Base-by-base conservation (phyloP, 148 eudicot species). In the Polygonum maritimum region DNA sequence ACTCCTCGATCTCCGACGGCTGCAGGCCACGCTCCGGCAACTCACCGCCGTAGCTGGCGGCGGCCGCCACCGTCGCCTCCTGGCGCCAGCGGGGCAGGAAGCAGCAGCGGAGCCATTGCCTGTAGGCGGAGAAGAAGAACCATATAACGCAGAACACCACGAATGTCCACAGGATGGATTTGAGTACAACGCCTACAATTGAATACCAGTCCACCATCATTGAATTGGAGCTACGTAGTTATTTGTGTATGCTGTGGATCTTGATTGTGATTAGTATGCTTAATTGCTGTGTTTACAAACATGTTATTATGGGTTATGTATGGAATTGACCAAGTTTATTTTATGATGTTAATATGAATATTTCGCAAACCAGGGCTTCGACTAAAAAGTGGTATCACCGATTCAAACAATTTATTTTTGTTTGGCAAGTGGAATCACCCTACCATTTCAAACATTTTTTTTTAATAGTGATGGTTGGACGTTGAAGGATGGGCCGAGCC, bases 11-110 rank as follows among this genome's bases (percentile, higher is more conserved):
- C n/a, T 82, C 85, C 22, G 73, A 49, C 2, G 76, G 39, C 26
- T 79, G 85, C 1, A 88, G 82, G 0, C 91, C 91, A 1, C 80
- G 73, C 35, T 73, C n/a, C 0, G 83, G 77, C 3, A 4, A 15
- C n/a, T 18, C 16, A 0, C 4, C 19, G 3, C 19, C 44, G 71
- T 18, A 36, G 1, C 21, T 14, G 11, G 36, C 40, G 9, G 19
- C 19, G 15, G 45, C 71, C 21, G 19, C 71, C 11, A 15, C 10
- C 45, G 16, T 3, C 7, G 4, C 58, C 5, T 4, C 58, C 22
- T 16, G 60, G 9, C 26, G 71, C 16, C 44, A 41, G 41, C 7
- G 40, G 15, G 39, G 40, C 2, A 0, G 45, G 6, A 67, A 5
- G 71, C 44, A 67, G 40, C 19, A 67, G 44, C 45, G 71, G 5